A percentile compares a stretch with the other conserved stretches of the same genome.
These are phyloP conservation scores for Chalciporus sphaerocephalus DNA, from an alignment of 768 basidiomycete genomes.

Conservation along the genomic window DNA sequence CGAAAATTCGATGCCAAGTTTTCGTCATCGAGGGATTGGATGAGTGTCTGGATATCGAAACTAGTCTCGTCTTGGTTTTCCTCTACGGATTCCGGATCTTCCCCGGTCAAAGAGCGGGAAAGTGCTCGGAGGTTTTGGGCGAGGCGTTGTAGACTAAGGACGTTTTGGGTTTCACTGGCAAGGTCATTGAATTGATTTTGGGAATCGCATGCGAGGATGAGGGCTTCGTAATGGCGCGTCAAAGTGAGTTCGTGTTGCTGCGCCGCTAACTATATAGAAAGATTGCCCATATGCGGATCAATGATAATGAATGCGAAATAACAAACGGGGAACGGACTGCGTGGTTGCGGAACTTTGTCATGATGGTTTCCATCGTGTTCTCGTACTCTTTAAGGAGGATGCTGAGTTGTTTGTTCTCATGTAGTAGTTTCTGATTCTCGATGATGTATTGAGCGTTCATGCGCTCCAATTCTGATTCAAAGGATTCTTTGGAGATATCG, in stretches of 20 bases:
- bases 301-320: background rate
- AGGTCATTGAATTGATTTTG: constrained; percentile 54
- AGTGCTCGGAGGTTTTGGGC: constrained; percentile 67
- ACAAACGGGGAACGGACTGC: constrained; percentile 52
- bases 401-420: constrained; percentile 95
- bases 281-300: constrained; percentile 6
- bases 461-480: constrained; percentile 90
- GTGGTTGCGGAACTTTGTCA: constrained; percentile 92
- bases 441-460: constrained; percentile 85
- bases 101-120: constrained; percentile 65
- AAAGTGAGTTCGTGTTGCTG: constrained; percentile 86
- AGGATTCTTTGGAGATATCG: constrained; percentile 84
- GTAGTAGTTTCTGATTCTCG: constrained; percentile 87
- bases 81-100: constrained; percentile 37
- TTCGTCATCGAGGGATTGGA: constrained; percentile 40
- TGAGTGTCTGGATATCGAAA: constrained; percentile 39
- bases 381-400: constrained; percentile 92
- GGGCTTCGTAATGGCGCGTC: constrained; percentile 83
- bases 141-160: constrained; percentile 68
- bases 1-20: constrained; percentile 38
- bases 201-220: constrained; percentile 64
- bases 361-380: constrained; percentile 89
- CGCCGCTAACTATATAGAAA: constrained; percentile 64
- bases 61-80: constrained; percentile 31
- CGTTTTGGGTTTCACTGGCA: constrained; percentile 52